Evolutionary conservation across 164 flowering plant genomes (phyloP).

Genomic region (Aristolochia contorta): DNA sequence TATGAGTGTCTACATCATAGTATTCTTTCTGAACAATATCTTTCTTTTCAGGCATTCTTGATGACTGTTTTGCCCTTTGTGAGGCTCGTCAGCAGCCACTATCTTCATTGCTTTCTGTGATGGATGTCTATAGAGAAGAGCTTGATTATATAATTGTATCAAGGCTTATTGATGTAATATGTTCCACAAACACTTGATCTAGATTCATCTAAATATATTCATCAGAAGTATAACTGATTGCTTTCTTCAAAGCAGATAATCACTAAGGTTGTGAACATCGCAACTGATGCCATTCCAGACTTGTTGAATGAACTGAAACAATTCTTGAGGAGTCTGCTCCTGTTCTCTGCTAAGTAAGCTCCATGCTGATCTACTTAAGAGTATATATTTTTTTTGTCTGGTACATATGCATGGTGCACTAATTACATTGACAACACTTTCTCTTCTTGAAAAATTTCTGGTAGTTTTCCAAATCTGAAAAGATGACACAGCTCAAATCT

Average conservation of each 20-base stretch:
- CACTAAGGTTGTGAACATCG: conserved; percentile 49
- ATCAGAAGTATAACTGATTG: conserved; percentile 7
- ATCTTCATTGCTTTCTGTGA: conserved; percentile 72
- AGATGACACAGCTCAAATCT: no score
- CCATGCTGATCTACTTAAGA: no score
- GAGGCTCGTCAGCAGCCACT: conserved; percentile 66
- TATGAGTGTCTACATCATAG: no score
- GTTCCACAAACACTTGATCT: conserved; percentile 3
- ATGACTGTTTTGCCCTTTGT: conserved; percentile 80
- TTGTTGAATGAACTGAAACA: conserved; percentile 36
- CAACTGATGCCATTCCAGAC: conserved; percentile 72
- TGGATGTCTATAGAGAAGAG: conserved; percentile 76
- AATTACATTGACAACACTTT: no score
- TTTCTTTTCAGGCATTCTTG: conserved; percentile 65
- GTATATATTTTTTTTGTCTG: no score
- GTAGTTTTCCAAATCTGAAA: no score
- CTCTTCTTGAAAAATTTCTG: no score
- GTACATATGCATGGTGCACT: no score
- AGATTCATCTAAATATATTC: background rate
- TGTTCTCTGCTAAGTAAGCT: conserved; percentile 71
- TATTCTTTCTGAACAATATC: background rate
- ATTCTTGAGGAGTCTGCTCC: conserved; percentile 63
- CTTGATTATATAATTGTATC: conserved; percentile 83
- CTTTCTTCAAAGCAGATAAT: conserved; percentile 38
- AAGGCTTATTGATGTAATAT: conserved; percentile 60